A percentile compares a stretch with the other conserved stretches of the same genome.
These are phyloP conservation scores for Chaetomium olivaceum DNA, from an alignment of 2,329 filamentous ascomycete genomes.

Conservation along the genomic window DNA sequence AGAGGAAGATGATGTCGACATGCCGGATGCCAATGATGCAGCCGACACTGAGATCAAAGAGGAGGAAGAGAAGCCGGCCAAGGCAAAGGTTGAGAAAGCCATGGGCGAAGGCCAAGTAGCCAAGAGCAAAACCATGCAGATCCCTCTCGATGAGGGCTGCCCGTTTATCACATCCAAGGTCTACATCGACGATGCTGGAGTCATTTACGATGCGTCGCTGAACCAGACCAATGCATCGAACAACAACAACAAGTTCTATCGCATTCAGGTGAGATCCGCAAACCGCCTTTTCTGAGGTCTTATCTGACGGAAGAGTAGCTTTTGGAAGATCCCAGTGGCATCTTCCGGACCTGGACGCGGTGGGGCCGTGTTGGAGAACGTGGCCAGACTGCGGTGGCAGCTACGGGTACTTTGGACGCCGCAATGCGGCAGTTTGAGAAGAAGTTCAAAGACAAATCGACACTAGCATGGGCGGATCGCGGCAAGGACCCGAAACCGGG, in stretches of 20 bases:
- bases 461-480: constrained; percentile 56
- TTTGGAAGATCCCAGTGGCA: constrained; percentile 41
- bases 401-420: constrained; percentile 43
- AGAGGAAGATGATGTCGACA: constrained; percentile 32
- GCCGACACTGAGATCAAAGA: constrained; percentile 8
- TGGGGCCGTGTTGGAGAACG: constrained; percentile 75
- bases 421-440: constrained; percentile 56
- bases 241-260: constrained; percentile 86
- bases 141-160: constrained; percentile 54
- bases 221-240: constrained; percentile 72
- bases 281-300: not conserved
- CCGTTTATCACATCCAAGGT: constrained; percentile 50
- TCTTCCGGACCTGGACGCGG: constrained; percentile 68
- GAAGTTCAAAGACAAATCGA: constrained; percentile 65
- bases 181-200: constrained; percentile 63
- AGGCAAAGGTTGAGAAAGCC: constrained; percentile 34
- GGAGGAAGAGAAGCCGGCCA: constrained; percentile 25
- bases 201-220: constrained; percentile 76
- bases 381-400: constrained; percentile 51
- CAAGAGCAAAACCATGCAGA: constrained; percentile 46
- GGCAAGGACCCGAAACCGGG: constrained; percentile 58
- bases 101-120: constrained; percentile 41
- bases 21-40: constrained; percentile 41
- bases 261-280: constrained; percentile 59
- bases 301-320: constrained; percentile 40